A percentile compares a stretch with the other conserved stretches of the same genome.
phyloP scores from a whole-genome alignment of 306 rosid genomes.

The Mimosa bimucronata region DNA sequence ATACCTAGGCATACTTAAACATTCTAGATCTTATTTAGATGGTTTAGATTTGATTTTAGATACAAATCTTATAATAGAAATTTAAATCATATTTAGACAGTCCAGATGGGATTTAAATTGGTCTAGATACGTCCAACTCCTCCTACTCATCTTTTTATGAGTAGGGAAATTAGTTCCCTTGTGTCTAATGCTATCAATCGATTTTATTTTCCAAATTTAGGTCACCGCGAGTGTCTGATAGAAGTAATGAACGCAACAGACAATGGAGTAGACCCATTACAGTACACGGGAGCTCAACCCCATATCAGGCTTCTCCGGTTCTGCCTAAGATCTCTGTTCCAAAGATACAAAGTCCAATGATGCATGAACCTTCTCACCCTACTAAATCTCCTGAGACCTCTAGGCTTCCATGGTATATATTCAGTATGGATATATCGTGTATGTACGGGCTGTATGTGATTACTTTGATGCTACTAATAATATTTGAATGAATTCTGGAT shows the following conservation, averaged over 20 bases:
- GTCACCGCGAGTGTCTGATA: background rate
- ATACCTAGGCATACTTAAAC: too few species aligned
- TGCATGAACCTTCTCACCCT: background rate
- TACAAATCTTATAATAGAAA: too few species aligned
- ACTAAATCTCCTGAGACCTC: background rate
- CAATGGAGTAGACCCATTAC: background rate
- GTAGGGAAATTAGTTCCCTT: too few species aligned
- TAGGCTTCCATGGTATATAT: slow-evolving; percentile 16
- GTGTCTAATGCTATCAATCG: background rate
- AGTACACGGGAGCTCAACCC: background rate
- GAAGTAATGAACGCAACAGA: background rate
- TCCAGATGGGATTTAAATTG: too few species aligned
- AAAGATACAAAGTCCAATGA: background rate
- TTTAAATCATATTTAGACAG: too few species aligned
- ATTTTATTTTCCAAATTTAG: slow-evolving; percentile 22
- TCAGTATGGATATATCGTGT: background rate
- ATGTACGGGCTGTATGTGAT: too few species aligned
- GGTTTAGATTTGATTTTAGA: too few species aligned
- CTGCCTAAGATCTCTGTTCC: background rate
- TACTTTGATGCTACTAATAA: background rate
- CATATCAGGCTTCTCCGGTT: background rate
- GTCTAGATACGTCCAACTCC: too few species aligned
- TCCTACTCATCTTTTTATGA: too few species aligned
- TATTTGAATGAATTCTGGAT: background rate
- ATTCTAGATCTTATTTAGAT: too few species aligned